Base-by-base conservation (phyloP, 2,329 filamentous ascomycete genomes). In the Cytospora paraplurivora region DNA sequence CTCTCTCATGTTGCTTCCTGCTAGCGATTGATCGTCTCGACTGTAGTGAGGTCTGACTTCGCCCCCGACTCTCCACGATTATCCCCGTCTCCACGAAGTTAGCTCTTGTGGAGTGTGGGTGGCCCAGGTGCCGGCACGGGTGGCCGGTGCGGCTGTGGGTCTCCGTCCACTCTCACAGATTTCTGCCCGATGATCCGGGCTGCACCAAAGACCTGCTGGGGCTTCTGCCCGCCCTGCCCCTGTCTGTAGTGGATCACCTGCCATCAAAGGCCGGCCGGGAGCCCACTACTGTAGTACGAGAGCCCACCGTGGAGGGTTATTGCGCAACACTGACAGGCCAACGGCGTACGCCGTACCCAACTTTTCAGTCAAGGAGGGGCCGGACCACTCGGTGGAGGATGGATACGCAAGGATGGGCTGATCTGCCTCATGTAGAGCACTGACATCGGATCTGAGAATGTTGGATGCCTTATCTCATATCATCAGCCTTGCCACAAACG, bases 301-400 rank as follows among this genome's bases (percentile, higher is more conserved):
- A 41, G 38, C 38, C 38, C 38, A 41, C 38, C 38, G 38, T 41
- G 38, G 38, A 41, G 38, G 38, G 17, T 19, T 44, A 44, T 44
- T 44, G 41, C 41, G 41, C 41, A 44, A 44, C 41, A 44, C 41
- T 44, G 13, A n/a, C 41, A 44, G 41, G 17, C 10, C 41, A n/a
- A 44, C 41, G 41, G 41, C n/a, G 41, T 44, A 44, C 41, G 41
- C 41, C 41, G 41, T 44, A 19, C 41, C 41, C 58, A n/a, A 35
- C 33, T 50, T 54, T 38, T 54, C 47, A 37, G 38, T 52, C 27
- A 52, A 17, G 15, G n/a, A 54, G 27, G 58, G 38, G 7, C 34
- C 21, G 41, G 27, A 21, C 11, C 52, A 12, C 57, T 59, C 34
- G 57, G 57, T 59, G 50, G 58, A 49, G 58, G 47, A 32, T 47